These are phyloP conservation scores for Pascua guehoae DNA, from an alignment of 1,284 basidiomycete species.

Conservation along the genomic window DNA sequence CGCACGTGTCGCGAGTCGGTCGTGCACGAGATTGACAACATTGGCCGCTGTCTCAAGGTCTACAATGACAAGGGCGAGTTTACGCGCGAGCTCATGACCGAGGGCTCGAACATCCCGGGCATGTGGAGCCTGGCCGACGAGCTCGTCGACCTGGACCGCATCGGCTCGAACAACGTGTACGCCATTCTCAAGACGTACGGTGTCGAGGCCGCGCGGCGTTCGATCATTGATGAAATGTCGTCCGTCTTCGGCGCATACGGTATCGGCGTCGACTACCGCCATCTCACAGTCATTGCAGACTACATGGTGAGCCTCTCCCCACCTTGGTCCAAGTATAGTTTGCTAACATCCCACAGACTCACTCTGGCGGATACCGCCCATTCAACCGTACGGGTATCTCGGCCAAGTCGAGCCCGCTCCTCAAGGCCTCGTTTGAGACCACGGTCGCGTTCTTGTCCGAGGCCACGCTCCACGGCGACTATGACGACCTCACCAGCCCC, in stretches of 20 bases:
- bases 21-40: slow-evolving; percentile 81
- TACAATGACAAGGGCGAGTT: slow-evolving; percentile 50
- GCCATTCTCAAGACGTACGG: slow-evolving; percentile 89
- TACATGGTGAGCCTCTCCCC: slow-evolving; percentile 63
- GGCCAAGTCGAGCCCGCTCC: slow-evolving; percentile 82
- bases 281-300: slow-evolving; percentile 95
- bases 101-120: slow-evolving; percentile 88
- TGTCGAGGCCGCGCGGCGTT: slow-evolving; percentile 91
- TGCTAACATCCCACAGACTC: slow-evolving; percentile 55
- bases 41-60: slow-evolving; percentile 60
- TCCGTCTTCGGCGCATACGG: slow-evolving; percentile 95
- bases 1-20: slow-evolving; percentile 75
- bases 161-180: slow-evolving; percentile 95
- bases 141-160: slow-evolving; percentile 75
- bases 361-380: slow-evolving; percentile 93
- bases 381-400: slow-evolving; percentile 96
- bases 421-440: slow-evolving; percentile 97
- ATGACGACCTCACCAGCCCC: slow-evolving; percentile 83
- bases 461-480: slow-evolving; percentile 90
- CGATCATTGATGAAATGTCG: slow-evolving; percentile 81
- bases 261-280: slow-evolving; percentile 91
- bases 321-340: no score
- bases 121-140: slow-evolving; percentile 81
- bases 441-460: slow-evolving; percentile 94
- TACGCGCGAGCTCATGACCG: slow-evolving; percentile 50